phyloP scores from a whole-genome alignment of 129 eudicot species.

The Flaveria bidentis region DNA sequence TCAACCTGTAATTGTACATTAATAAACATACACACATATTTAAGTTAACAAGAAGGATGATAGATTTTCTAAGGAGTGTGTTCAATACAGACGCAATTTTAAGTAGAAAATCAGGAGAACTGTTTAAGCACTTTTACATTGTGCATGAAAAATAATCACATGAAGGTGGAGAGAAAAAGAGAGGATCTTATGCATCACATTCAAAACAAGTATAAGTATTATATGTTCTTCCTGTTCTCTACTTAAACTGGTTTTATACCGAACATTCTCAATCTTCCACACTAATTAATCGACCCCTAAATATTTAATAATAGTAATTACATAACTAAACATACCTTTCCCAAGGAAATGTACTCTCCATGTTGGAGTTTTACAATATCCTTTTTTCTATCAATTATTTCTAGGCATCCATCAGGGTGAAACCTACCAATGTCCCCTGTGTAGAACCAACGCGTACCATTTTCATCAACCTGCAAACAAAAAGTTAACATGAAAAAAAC shows the following conservation, averaged over 20 bases:
- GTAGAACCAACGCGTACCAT: conserved; percentile 94
- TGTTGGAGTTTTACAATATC: conserved; percentile 98
- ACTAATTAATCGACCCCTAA: not conserved
- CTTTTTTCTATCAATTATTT: conserved; percentile 91
- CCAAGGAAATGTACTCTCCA: conserved; percentile 93
- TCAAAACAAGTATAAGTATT: no score
- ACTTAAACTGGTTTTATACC: not conserved
- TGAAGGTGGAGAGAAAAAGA: no score
- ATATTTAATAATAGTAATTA: not conserved
- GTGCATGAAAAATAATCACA: no score
- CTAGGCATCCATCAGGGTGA: conserved; percentile 97
- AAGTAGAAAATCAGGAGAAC: not conserved
- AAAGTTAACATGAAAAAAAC: not conserved
- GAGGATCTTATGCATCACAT: not conserved
- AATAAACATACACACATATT: not conserved
- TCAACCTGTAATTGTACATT: conserved; percentile 61
- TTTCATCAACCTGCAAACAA: conserved; percentile 75
- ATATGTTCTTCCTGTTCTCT: not conserved
- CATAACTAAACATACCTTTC: conserved; percentile 56
- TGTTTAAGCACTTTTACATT: not conserved
- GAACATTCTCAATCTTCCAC: not conserved
- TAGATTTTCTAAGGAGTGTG: not conserved
- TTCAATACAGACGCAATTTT: no score
- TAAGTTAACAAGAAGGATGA: not conserved
- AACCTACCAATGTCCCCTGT: conserved; percentile 93